Base-by-base conservation (phyloP, 805 yeast species). In the Myxozyma geophila region DNA sequence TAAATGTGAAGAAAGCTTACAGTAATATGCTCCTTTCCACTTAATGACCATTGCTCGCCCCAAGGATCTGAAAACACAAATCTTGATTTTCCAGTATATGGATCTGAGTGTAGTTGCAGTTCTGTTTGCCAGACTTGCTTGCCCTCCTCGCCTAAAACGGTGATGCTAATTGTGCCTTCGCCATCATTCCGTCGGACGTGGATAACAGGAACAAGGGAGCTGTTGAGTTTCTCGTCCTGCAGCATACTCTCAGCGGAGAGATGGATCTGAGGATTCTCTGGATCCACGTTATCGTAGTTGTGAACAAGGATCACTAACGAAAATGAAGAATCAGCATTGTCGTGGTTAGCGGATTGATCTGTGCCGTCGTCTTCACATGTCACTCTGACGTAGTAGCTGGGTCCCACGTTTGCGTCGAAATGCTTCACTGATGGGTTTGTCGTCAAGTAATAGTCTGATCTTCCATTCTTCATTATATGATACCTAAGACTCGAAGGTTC, bases 371-470 rank as follows among this genome's bases (percentile, higher is more conserved):
- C 50, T 23, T 35, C 28, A 19, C 40, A 35, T 17, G 58, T 40
- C 23, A 82, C 68, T 56, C 80, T 80, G 15, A 87, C 83, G 68
- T 81, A 83, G 70, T 83, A 85, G 2, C 89, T 85, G 0, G 91
- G 91, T 0, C 85, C 89, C 67, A 80, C 79, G 39, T 88, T 76
- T 59, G 88, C 82, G 67, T 81, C 82, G 43, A 83, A 73, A 71
- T 87, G 91, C 65, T 82, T 80, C 19, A 78, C 74, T 23, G 85
- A 86, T 0, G 92, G 92, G 68, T 85, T 87, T 0, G 92, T 87
- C 0, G 91, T 82, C 52, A 87, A 71, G 71, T 86, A 87, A 53
- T 85, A 75, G 67, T 83, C 86, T 8, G 44, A 35, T 46, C 78
- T 80, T 10, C 86, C 85, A 57, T 85, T 76, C 59, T 79, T 80